These are phyloP conservation scores for Miamiensis avidus DNA, from an alignment of 169 alveolate species.

Conservation along the genomic window DNA sequence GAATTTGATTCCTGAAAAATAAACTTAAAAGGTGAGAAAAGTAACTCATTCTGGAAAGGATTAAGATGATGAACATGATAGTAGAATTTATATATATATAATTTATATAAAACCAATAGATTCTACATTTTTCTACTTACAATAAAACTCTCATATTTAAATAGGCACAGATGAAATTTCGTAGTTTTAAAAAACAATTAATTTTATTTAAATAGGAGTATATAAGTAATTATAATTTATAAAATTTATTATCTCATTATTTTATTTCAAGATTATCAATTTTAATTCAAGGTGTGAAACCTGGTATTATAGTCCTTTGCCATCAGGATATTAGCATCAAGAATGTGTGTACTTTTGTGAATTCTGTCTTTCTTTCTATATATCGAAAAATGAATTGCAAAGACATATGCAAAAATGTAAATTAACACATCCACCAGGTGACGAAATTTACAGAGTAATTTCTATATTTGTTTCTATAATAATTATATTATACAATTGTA, in stretches of 20 bases:
- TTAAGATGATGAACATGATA: slow-evolving; percentile 71
- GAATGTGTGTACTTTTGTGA: slow-evolving; percentile 95
- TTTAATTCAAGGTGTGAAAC: slow-evolving; percentile 87
- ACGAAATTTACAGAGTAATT: slow-evolving; percentile 92
- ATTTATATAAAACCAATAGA: not conserved
- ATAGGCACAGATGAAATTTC: not conserved
- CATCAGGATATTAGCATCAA: slow-evolving; percentile 93
- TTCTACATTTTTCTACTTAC: not conserved
- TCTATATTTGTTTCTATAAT: not conserved
- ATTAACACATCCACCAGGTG: slow-evolving; percentile 97
- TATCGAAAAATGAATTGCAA: slow-evolving; percentile 73
- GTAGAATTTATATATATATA: not conserved
- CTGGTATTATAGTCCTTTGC: slow-evolving; percentile 99
- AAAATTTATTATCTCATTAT: slow-evolving; percentile 43
- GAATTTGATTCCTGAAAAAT: slow-evolving; percentile 48
- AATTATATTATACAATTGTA: not conserved
- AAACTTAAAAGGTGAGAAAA: slow-evolving; percentile 46
- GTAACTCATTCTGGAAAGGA: slow-evolving; percentile 49
- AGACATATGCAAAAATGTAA: slow-evolving; percentile 90
- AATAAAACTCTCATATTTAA: not conserved
- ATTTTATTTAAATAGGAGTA: slow-evolving; percentile 83
- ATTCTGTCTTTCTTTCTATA: slow-evolving; percentile 93
- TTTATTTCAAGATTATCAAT: no score
- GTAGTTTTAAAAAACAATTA: not conserved
- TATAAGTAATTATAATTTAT: slow-evolving; percentile 93